A percentile compares a stretch with the other conserved stretches of the same genome.
These are phyloP conservation scores for Abelmoschus esculentus DNA, from an alignment of 345 rosid species.

Conservation along the genomic window DNA sequence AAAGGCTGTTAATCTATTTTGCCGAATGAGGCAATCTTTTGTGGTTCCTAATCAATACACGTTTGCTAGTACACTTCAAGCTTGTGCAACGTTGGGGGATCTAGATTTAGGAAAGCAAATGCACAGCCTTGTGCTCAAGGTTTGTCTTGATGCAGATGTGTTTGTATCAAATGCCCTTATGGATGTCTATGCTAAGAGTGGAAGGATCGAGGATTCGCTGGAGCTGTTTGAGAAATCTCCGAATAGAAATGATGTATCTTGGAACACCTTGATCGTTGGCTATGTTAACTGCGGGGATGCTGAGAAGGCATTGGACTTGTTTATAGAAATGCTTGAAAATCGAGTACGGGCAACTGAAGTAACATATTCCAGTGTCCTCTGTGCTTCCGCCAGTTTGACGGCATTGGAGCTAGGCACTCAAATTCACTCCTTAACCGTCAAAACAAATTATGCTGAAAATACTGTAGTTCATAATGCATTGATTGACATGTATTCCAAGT, in stretches of 20 bases:
- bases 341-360: slow-evolving; percentile 61
- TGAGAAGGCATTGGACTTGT: slow-evolving; percentile 55
- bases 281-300: slow-evolving; percentile 41
- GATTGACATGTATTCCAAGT: slow-evolving; percentile 93
- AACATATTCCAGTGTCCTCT: slow-evolving; percentile 62
- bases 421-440: slow-evolving; percentile 53
- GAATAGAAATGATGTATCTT: slow-evolving; percentile 53
- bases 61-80: slow-evolving; percentile 61
- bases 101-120: slow-evolving; percentile 56
- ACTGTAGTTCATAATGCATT: slow-evolving; percentile 61
- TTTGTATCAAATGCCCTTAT: slow-evolving; percentile 75
- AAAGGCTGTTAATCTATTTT: slow-evolving; percentile 55
- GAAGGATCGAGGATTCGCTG: slow-evolving; percentile 49
- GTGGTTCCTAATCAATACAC: slow-evolving; percentile 74
- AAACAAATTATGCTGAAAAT: slow-evolving; percentile 45
- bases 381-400: slow-evolving; percentile 77
- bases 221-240: slow-evolving; percentile 45
- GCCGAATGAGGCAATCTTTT: slow-evolving; percentile 49
- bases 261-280: slow-evolving; percentile 88
- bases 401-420: slow-evolving; percentile 63
- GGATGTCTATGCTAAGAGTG: slow-evolving; percentile 77
- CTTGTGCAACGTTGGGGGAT: slow-evolving; percentile 46
- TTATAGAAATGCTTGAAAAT: slow-evolving; percentile 45
- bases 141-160: slow-evolving; percentile 38
- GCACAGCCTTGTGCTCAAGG: slow-evolving; percentile 51